These are phyloP conservation scores for Strobilomyces echinocephalus DNA, from an alignment of 768 basidiomycete genomes.

Conservation along the genomic window DNA sequence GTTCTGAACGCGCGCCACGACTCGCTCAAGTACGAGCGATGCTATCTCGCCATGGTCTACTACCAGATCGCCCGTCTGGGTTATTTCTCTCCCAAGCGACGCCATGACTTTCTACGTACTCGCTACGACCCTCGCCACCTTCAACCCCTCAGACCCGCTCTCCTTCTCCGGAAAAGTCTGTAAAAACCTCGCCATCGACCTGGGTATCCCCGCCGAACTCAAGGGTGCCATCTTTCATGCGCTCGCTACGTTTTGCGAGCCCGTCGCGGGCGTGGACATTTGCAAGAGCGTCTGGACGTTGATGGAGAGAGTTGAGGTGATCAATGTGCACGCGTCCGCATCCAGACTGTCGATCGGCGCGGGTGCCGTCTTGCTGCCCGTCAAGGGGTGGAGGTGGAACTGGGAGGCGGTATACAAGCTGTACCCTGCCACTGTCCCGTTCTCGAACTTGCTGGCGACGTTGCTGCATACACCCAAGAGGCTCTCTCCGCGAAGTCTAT, in stretches of 20 bases:
- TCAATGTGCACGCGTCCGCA: slow-evolving; percentile 58
- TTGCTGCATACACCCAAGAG: slow-evolving; percentile 82
- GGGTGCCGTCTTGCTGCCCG: slow-evolving; percentile 42
- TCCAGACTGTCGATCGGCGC: slow-evolving; percentile 21
- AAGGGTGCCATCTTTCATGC: slow-evolving; percentile 84
- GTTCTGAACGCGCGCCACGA: slow-evolving; percentile 64
- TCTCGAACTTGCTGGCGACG: slow-evolving; percentile 75
- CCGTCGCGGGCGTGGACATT: slow-evolving; percentile 67
- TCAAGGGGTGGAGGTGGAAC: slow-evolving; percentile 81
- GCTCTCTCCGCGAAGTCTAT: slow-evolving; percentile 53
- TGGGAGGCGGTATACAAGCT: slow-evolving; percentile 75
- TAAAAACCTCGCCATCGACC: slow-evolving; percentile 45
- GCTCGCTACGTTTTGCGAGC: slow-evolving; percentile 75
- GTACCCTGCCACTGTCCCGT: slow-evolving; percentile 88
- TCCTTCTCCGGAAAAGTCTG: slow-evolving; percentile 43
- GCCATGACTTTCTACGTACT: slow-evolving; percentile 67
- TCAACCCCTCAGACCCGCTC: slow-evolving; percentile 62
- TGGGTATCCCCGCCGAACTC: slow-evolving; percentile 82
- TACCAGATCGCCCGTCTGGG: slow-evolving; percentile 61
- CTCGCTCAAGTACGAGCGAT: slow-evolving; percentile 69
- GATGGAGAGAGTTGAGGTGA: slow-evolving; percentile 82
- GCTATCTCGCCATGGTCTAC: slow-evolving; percentile 59
- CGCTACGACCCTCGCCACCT: slow-evolving; percentile 54
- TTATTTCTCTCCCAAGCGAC: slow-evolving; percentile 56
- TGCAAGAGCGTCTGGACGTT: slow-evolving; percentile 78